phyloP scores from a whole-genome alignment of 805 yeast genomes.

The Saccharomyces eubayanus region DNA sequence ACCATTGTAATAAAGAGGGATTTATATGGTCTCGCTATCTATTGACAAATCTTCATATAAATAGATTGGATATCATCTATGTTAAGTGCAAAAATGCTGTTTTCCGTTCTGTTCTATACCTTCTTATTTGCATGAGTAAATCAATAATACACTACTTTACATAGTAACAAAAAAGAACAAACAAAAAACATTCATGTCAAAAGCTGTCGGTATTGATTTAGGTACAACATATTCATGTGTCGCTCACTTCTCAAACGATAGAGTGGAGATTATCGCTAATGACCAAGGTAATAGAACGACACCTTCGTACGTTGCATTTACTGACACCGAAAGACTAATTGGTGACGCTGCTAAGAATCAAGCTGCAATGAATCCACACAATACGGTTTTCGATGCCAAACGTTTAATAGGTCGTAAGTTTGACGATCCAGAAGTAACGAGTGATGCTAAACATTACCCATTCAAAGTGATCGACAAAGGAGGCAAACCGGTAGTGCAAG shows the following conservation, averaged over 20 bases:
- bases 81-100: background rate
- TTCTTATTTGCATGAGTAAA: background rate
- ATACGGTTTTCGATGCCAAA: conserved; percentile 88
- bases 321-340: conserved; percentile 84
- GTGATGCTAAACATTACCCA: conserved; percentile 79
- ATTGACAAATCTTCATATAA: background rate
- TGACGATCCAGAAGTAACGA: conserved; percentile 67
- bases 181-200: conserved; percentile 32
- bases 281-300: conserved; percentile 99
- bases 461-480: conserved; percentile 66
- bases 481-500: conserved; percentile 75
- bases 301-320: conserved; percentile 92
- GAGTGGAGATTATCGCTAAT: conserved; percentile 92
- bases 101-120: background rate
- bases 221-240: conserved; percentile 94
- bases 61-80: background rate
- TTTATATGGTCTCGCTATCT: background rate
- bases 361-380: conserved; percentile 86
- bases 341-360: conserved; percentile 98
- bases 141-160: background rate
- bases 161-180: background rate
- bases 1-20: background rate
- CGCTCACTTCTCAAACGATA: conserved; percentile 85
- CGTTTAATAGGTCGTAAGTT: conserved; percentile 89
- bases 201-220: conserved; percentile 67